Evolutionary conservation across 768 basidiomycete species (phyloP).

Genomic region (Hemileccinum impolitum): DNA sequence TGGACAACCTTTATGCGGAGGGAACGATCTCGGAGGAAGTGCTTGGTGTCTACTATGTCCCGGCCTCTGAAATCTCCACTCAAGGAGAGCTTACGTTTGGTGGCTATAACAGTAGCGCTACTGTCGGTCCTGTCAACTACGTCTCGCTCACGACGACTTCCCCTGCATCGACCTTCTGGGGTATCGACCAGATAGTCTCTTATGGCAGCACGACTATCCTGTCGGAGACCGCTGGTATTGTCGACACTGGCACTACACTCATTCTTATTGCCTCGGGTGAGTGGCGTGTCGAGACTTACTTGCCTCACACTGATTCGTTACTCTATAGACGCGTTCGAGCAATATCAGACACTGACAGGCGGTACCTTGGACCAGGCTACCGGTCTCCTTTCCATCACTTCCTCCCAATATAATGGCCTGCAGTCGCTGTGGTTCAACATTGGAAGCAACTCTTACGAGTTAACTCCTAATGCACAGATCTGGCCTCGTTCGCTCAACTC

Average conservation of each 20-base stretch:
- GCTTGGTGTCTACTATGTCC: no score
- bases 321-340: constrained; percentile 15
- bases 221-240: constrained; percentile 22
- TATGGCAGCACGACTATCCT: constrained; percentile 21
- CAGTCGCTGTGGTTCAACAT: constrained; percentile 15
- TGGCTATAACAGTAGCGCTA: no score
- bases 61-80: no score
- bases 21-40: no score
- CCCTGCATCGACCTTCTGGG: constrained; percentile 26
- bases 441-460: constrained; percentile 6
- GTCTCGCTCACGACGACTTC: constrained; percentile 14
- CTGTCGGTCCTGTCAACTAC: no score
- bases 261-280: constrained; percentile 16
- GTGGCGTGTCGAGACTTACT: neutral
- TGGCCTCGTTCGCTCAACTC: constrained; percentile 17
- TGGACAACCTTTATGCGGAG: no score
- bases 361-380: constrained; percentile 17
- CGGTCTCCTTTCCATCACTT: constrained; percentile 24
- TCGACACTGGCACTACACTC: constrained; percentile 31
- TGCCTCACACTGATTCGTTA: neutral
- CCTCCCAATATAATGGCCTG: constrained; percentile 19
- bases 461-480: constrained; percentile 17
- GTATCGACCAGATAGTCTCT: constrained; percentile 23
- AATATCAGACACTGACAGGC: constrained; percentile 8
- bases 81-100: no score